These are phyloP conservation scores for Ichthyophthirius multifiliis DNA, from an alignment of 169 alveolate genomes.

Conservation along the genomic window DNA sequence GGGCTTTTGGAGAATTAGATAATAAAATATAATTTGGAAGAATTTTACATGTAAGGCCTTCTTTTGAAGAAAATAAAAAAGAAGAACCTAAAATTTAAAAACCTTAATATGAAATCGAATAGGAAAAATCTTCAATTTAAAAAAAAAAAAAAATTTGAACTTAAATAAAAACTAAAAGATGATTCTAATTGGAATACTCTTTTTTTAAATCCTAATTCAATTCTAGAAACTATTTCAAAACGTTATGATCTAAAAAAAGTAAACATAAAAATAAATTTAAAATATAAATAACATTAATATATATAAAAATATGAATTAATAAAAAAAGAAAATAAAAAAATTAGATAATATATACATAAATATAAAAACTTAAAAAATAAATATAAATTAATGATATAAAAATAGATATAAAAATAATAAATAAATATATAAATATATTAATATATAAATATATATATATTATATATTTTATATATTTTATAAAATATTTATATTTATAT, in stretches of 20 bases:
- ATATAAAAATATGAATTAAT: too few relatives aligned
- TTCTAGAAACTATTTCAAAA: conserved; percentile 62
- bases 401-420: too few relatives aligned
- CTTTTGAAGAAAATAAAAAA: conserved; percentile 35
- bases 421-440: too few relatives aligned
- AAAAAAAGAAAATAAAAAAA: too few relatives aligned
- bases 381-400: too few relatives aligned
- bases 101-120: background rate
- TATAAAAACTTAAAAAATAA: too few relatives aligned
- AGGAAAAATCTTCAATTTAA: background rate
- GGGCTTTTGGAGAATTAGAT: conserved; percentile 65
- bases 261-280: background rate
- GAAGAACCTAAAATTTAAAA: background rate
- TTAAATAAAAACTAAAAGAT: conserved; percentile 66
- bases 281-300: too few relatives aligned
- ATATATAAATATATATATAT: too few relatives aligned
- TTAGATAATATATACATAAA: too few relatives aligned
- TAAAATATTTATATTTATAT: too few relatives aligned
- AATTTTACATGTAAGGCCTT: conserved; percentile 61
- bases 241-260: background rate
- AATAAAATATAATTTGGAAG: conserved; percentile 63
- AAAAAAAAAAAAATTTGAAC: conserved; percentile 25
- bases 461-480: too few relatives aligned
- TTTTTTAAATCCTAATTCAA: conserved; percentile 81
- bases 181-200: conserved; percentile 82